Evolutionary conservation across 2,329 filamentous ascomycete genomes (phyloP), one percentile per base, ranked within the genome.

Genomic region (Colletotrichum navitas): DNA sequence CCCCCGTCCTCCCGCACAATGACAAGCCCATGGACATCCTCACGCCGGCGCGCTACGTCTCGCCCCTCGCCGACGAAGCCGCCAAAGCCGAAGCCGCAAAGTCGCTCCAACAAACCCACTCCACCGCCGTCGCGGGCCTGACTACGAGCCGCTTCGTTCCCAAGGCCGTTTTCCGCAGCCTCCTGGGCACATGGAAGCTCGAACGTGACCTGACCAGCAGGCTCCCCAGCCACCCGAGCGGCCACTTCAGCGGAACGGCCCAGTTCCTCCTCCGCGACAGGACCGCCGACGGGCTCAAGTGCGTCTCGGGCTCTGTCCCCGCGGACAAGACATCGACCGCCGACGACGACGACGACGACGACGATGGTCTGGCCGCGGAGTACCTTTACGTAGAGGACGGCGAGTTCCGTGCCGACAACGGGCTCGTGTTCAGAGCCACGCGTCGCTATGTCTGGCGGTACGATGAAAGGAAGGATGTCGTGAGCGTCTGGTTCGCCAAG

Each of bases 401-500:
- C 4, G 86, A 87, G 5, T 92, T 94, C 77, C 86, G 81, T 32
- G 89, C 90, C 5, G 81, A 85, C 1, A 84, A 83, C 36, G 88
- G 88, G 0, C 81, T 89, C 58, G 81, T 82, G 0, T 91, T 93
- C 79, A 85, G 83, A 21, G 91, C 90, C 0, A 89, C 85, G 14
- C 83, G 90, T 29, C 87, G 92, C 14, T 95, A 95, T 76, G 85
- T 93, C 1, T 94, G 92, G 84, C 88, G 92, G 0, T 94, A 94
- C 76, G 84, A 89, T 55, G 90, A 91, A 74, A 75, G 68, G 12
- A 82, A 77, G 1, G 92, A 94, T 76, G 80, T 79, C 36, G 82
- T 95, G 29, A 92, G 89, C 71, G 90, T 92, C 1, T 95, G 92
- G 92, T 94, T 94, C 75, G 89, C 89, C 49, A 89, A 90, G 74